Percentiles rank a stretch among this genome's conserved stretches.
Evolutionary conservation across 192 early-diverging fungal species (phyloP).

Genomic region (Gryganskiella cystojenkinii): DNA sequence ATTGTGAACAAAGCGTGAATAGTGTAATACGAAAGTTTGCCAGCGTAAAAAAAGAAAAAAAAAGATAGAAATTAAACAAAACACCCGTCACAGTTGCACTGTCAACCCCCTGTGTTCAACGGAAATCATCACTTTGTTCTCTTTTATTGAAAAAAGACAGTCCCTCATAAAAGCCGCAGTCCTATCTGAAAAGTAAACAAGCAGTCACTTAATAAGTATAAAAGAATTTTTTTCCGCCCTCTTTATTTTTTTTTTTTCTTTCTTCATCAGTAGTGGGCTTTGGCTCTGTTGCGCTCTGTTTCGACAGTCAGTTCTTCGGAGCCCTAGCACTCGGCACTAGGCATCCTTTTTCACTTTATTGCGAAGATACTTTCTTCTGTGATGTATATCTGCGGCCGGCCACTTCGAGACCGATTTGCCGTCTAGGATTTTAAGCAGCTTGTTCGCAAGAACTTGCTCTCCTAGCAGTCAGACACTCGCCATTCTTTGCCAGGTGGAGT

Average conservation of each 20-base stretch:
- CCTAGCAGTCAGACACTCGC: constrained; percentile 34
- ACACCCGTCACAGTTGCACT: neutral
- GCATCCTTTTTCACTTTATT: constrained; percentile 42
- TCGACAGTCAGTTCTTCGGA: neutral
- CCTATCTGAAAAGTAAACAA: constrained; percentile 27
- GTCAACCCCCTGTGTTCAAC: neutral
- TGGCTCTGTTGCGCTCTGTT: constrained; percentile 21
- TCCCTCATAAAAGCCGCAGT: too few species aligned
- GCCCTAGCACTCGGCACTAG: constrained; percentile 52
- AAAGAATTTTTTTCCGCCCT: neutral
- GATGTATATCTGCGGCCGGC: constrained; percentile 57
- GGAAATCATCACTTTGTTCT: neutral
- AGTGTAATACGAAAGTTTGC: neutral
- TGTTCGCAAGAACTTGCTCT: constrained; percentile 22
- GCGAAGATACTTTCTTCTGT: constrained; percentile 18
- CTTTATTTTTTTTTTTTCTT: neutral
- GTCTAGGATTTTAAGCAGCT: constrained; percentile 42
- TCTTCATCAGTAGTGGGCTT: constrained; percentile 43
- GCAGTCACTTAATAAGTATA: neutral
- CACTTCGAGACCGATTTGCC: constrained; percentile 54
- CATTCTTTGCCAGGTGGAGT: constrained; percentile 58
- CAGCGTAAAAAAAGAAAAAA: neutral
- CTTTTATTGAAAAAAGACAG: too few species aligned
- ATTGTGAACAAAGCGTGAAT: neutral
- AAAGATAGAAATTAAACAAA: neutral